phyloP scores from a whole-genome alignment of 768 basidiomycete genomes.

The Pulveroboletus sp. region DNA sequence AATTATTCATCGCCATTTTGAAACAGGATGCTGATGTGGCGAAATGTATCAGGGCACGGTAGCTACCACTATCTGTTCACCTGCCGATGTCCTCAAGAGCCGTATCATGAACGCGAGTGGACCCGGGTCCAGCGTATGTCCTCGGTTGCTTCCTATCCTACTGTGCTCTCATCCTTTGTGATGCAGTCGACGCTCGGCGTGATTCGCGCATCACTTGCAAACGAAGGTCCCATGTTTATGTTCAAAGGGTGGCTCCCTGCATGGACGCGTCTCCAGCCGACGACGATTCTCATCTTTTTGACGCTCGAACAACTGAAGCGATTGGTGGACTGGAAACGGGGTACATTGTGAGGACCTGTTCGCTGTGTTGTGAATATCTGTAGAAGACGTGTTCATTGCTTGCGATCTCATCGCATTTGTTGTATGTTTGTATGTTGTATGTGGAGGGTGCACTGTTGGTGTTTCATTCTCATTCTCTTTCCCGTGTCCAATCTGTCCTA shows the following conservation, averaged over 20 bases:
- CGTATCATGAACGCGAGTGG: slow-evolving; percentile 90
- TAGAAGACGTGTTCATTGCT: background rate
- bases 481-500: background rate
- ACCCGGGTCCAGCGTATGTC: slow-evolving; percentile 68
- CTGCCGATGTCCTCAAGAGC: slow-evolving; percentile 86
- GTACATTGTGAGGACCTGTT: slow-evolving; percentile 13
- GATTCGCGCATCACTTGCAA: slow-evolving; percentile 63
- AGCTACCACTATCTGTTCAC: slow-evolving; percentile 86
- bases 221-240: slow-evolving; percentile 86
- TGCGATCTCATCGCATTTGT: background rate
- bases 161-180: background rate
- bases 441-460: background rate
- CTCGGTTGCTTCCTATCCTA: background rate
- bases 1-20: background rate
- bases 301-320: slow-evolving; percentile 82
- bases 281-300: slow-evolving; percentile 85
- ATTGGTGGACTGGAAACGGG: slow-evolving; percentile 58
- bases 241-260: slow-evolving; percentile 92
- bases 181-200: slow-evolving; percentile 66
- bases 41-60: slow-evolving; percentile 67
- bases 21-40: background rate
- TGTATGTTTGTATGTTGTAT: background rate
- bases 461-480: background rate
- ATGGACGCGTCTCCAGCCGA: slow-evolving; percentile 83
- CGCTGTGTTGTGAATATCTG: background rate